Conservation (phyloP, 2,329 filamentous ascomycete genomes). For the Ascochyta clinopodiicola region DNA sequence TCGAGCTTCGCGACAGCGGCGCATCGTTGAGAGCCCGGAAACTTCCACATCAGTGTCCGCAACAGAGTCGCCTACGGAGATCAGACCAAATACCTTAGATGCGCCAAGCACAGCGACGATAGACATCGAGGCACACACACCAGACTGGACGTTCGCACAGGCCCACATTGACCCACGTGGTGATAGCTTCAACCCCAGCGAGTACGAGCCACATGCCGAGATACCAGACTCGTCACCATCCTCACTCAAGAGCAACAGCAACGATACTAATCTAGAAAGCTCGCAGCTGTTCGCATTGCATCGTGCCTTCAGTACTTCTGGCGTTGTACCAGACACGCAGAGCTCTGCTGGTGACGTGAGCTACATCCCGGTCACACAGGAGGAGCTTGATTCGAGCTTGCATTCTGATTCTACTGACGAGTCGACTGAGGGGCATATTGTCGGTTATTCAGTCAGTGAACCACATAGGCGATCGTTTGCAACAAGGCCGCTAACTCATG, state of each 20-base stretch:
- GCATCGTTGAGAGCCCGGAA: background rate
- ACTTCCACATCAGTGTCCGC: background rate
- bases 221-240: slow-evolving; percentile 11
- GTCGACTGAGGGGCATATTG: slow-evolving; percentile 9
- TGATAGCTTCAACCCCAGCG: slow-evolving; percentile 3
- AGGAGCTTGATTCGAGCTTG: slow-evolving; percentile 9
- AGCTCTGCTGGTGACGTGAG: slow-evolving; percentile 29
- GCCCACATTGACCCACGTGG: background rate
- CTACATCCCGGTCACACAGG: slow-evolving; percentile 36
- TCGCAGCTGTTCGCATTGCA: slow-evolving; percentile 25
- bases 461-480: background rate
- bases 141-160: slow-evolving; percentile 1
- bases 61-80: background rate
- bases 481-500: background rate
- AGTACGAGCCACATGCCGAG: slow-evolving; percentile 1
- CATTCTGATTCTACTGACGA: slow-evolving; percentile 6
- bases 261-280: slow-evolving; percentile 25
- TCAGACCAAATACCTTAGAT: background rate
- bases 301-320: slow-evolving; percentile 20
- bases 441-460: slow-evolving; percentile 18
- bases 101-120: background rate
- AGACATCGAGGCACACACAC: background rate
- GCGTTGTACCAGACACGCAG: slow-evolving; percentile 40
- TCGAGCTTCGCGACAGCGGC: background rate
- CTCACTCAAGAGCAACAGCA: background rate